These are phyloP conservation scores for Tripterygium wilfordii DNA, from an alignment of 177 flowering plant genomes.

Conservation along the genomic window DNA sequence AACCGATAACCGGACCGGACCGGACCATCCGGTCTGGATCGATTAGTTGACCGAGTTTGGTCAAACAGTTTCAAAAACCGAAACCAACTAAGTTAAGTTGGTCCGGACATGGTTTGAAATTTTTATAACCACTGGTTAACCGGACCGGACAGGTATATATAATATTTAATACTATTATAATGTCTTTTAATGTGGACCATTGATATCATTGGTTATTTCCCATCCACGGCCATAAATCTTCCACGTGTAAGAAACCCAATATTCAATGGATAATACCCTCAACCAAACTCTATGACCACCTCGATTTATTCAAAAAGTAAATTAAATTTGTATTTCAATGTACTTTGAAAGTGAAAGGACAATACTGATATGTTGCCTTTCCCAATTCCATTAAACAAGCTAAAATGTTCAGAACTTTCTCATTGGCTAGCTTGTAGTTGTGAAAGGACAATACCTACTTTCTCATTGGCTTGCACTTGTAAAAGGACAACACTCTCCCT, in stretches of 20 bases:
- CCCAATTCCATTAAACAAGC: slow-evolving; percentile 13
- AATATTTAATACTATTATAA: no score
- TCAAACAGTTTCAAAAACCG: no score
- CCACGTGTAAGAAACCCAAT: slow-evolving; percentile 21
- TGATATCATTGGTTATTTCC: slow-evolving; percentile 30
- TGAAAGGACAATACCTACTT: no score
- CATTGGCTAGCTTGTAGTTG: no score
- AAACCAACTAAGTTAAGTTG: no score
- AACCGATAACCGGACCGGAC: no score
- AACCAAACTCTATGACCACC: slow-evolving; percentile 16
- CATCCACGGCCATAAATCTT: slow-evolving; percentile 7
- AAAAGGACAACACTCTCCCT: slow-evolving; percentile 13
- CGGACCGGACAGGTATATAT: no score
- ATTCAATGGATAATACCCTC: slow-evolving; percentile 19
- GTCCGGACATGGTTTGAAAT: no score
- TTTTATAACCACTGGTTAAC: no score
- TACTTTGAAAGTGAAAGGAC: background rate
- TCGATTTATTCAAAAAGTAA: background rate
- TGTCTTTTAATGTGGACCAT: no score
- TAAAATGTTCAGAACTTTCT: slow-evolving; percentile 29
- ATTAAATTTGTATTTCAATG: background rate
- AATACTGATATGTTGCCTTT: background rate
- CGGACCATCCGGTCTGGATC: no score
- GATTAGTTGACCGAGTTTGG: no score
- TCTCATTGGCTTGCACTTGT: slow-evolving; percentile 28